phyloP scores from a whole-genome alignment of 768 basidiomycete species.

The Lyophyllum semitale region DNA sequence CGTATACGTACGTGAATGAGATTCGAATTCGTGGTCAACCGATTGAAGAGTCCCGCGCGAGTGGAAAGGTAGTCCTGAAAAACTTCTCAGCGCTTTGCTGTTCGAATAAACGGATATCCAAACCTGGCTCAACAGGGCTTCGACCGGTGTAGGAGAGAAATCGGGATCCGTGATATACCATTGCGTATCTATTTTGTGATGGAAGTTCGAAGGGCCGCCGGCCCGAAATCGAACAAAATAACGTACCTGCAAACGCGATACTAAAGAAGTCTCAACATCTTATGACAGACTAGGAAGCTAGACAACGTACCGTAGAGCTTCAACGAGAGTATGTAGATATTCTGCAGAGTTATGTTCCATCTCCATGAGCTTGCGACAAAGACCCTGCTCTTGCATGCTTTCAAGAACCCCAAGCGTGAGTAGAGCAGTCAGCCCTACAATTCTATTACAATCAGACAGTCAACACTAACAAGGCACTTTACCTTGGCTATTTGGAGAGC shows the following conservation, averaged over 20 bases:
- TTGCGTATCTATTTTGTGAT: conserved; percentile 69
- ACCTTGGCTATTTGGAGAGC: conserved; percentile 97
- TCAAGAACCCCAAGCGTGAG: conserved; percentile 93
- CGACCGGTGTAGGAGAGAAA: conserved; percentile 72
- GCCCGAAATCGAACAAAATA: background rate
- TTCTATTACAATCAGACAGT: background rate
- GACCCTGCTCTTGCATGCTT: conserved; percentile 73
- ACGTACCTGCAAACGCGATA: background rate
- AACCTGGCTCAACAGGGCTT: conserved; percentile 84
- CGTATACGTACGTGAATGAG: conserved; percentile 60
- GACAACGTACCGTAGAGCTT: conserved; percentile 71
- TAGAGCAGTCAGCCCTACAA: conserved; percentile 79
- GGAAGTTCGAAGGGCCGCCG: background rate
- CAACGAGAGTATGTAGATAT: conserved; percentile 87
- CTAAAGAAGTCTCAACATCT: background rate
- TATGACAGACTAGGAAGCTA: background rate
- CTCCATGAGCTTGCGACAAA: conserved; percentile 66
- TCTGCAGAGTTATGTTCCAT: conserved; percentile 90
- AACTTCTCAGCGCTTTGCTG: background rate
- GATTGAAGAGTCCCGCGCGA: conserved; percentile 80
- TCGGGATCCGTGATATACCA: conserved; percentile 95
- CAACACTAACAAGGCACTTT: background rate
- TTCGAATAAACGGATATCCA: conserved; percentile 1
- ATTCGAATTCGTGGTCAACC: conserved; percentile 59
- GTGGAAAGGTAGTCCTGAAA: conserved; percentile 77